These are phyloP conservation scores for Vigna mungo DNA, from an alignment of 306 rosid species.

Conservation along the genomic window DNA sequence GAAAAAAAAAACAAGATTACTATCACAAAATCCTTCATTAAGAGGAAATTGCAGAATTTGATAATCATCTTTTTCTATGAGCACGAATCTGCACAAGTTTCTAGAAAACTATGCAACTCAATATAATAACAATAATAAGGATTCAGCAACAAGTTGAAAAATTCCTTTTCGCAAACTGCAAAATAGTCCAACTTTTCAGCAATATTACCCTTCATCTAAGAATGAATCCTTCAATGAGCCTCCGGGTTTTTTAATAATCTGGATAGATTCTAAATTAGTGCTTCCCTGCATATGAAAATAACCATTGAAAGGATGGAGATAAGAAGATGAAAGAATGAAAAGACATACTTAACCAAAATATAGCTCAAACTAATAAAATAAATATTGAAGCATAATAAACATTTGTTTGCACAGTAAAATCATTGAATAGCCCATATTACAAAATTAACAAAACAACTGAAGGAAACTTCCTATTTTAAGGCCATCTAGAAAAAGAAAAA, in stretches of 20 bases:
- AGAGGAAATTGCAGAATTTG: constrained; percentile 7
- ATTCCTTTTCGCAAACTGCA: constrained; percentile 9
- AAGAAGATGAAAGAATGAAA: constrained; percentile 5
- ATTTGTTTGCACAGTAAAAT: neutral
- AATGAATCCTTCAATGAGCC: constrained; percentile 91
- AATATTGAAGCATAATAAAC: constrained; percentile 2
- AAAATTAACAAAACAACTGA: constrained; percentile 8
- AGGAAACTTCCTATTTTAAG: neutral
- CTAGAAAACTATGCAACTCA: constrained; percentile 23
- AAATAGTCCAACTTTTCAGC: neutral
- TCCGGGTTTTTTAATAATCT: constrained; percentile 96
- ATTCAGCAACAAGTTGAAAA: neutral
- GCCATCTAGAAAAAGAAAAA: neutral
- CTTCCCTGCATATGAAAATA: constrained; percentile 78
- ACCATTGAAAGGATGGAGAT: neutral
- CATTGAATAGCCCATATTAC: constrained; percentile 4
- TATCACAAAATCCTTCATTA: constrained; percentile 2
- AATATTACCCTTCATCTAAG: constrained; percentile 88
- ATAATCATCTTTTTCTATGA: neutral
- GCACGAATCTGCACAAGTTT: neutral
- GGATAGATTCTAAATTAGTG: constrained; percentile 93
- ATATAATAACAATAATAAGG: constrained; percentile 3
- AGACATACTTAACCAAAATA: neutral
- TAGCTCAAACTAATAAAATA: neutral
- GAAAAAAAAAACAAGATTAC: neutral